Evolutionary conservation across 208 protist species (phyloP), one percentile per base, ranked within the genome.

Genomic region (Leishmania arabica): DNA sequence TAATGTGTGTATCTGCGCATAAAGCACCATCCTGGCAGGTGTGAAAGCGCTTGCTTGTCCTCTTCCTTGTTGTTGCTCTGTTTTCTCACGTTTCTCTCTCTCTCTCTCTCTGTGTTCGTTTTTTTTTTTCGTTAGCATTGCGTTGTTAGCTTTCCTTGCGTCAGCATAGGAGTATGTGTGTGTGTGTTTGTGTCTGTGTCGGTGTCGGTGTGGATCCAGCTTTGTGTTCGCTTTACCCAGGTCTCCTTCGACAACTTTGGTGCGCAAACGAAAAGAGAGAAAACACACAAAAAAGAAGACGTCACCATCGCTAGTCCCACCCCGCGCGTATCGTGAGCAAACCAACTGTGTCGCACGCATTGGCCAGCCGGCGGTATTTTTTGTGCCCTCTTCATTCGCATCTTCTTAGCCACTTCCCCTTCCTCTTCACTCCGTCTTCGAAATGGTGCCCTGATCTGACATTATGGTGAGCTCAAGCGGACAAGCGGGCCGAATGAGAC

Each of bases 1-100:
- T 15, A 53, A 3, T 21, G 0, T n/a, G 5, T 53, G 19, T 8
- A 27, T 27, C 42, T 47, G 11, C 42, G 40, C 24, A 47, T 53
- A 3, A 34, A 53, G 1, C 21, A 49, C 42, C 15, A 60, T 3
- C 7, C 24, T 60, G 21, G 21, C 54, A 21, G 54, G 24, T 60
- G 54, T 60, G 54, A n/a, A 60, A 27, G n/a, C 53, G 62, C 74
- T 24, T 83, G 53, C 51, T 37, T 60, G 17, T 0, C 54, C 66
- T 60, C 15, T 78, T 81, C 31, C 7, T 78, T 62, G 75, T 45
- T 45, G 42, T 45, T 45, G 42, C 0, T 45, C 42, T 45, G 74
- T 47, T 60, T 76, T 75, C 51, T 84, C 9, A 24, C 54, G 78
- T 49, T 76, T 49, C 65, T 37, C 75, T 19, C 68, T 31, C 47